Evolutionary conservation across 2,329 filamentous ascomycete species (phyloP).

Genomic region (Colletotrichum endophyticum): DNA sequence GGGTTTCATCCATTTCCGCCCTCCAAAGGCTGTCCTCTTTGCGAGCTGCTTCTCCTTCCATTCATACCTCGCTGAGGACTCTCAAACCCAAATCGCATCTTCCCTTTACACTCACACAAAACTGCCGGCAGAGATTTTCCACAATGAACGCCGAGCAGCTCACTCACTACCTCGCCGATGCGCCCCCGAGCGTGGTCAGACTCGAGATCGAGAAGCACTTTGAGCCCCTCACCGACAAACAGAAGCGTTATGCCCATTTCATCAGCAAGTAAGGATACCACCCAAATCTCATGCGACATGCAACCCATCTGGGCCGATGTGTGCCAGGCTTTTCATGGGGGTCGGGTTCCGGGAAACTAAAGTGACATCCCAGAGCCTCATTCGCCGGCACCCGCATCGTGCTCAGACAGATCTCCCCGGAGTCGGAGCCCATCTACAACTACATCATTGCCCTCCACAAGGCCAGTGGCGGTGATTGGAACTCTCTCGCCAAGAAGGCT

Average conservation of each 20-base stretch:
- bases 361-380: conserved; percentile 61
- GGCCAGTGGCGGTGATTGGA: conserved; percentile 73
- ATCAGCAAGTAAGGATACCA: conserved; percentile 70
- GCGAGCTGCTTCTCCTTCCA: conserved; percentile 8
- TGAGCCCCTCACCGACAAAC: conserved; percentile 72
- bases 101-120: background rate
- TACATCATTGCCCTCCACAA: conserved; percentile 77
- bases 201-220: conserved; percentile 95
- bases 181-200: conserved; percentile 85
- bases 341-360: background rate
- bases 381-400: conserved; percentile 80
- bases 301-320: background rate
- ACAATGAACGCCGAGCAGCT: conserved; percentile 66
- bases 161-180: conserved; percentile 86
- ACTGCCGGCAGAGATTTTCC: conserved; percentile 25
- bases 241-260: conserved; percentile 91
- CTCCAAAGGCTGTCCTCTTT: conserved; percentile 37
- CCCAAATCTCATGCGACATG: background rate
- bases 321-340: conserved; percentile 7
- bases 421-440: conserved; percentile 82
- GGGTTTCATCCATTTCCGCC: conserved; percentile 36
- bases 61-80: conserved; percentile 1
- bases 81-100: background rate
- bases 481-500: conserved; percentile 66
- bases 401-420: conserved; percentile 81